Percentiles rank a stretch among this genome's conserved stretches.
These are phyloP conservation scores for Pterocarpus macrocarpus DNA, from an alignment of 306 rosid species.

Conservation along the genomic window DNA sequence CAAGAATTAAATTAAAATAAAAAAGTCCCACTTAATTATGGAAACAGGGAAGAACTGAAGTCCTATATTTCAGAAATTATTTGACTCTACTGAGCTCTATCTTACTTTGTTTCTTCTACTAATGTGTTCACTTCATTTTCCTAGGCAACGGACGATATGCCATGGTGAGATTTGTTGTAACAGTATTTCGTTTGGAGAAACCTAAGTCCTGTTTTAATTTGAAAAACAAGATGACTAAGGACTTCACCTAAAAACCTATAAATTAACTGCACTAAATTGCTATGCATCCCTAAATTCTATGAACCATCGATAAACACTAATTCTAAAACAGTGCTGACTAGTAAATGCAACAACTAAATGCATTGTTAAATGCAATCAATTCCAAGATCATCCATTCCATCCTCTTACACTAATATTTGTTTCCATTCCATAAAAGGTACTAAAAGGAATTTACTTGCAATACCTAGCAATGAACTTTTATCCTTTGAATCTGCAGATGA, in stretches of 20 bases:
- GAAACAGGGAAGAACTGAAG: neutral
- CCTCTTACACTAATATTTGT: conserved; percentile 17
- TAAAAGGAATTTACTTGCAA: conserved; percentile 27
- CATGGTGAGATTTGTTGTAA: conserved; percentile 4
- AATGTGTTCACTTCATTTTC: neutral
- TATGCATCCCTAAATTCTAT: conserved; percentile 20
- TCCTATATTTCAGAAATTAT: conserved; percentile 21
- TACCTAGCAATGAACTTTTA: conserved; percentile 65
- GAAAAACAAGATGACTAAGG: neutral
- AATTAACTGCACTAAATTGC: neutral
- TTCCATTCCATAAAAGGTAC: conserved; percentile 13
- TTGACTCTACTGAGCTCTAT: neutral
- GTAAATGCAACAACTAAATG: conserved; percentile 24
- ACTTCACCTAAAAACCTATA: conserved; percentile 32
- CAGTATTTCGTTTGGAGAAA: neutral
- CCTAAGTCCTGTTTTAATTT: neutral
- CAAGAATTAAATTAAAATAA: neutral
- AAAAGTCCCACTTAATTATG: neutral
- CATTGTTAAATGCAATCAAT: neutral
- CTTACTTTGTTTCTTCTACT: neutral
- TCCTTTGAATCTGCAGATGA: conserved; percentile 62
- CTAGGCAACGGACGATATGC: conserved; percentile 1
- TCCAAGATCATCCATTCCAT: conserved; percentile 6
- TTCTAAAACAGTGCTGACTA: conserved; percentile 17
- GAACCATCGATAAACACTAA: conserved; percentile 16